Evolutionary conservation across 2,329 filamentous ascomycete genomes (phyloP).

Genomic region (Colletotrichum neosansevieriae): DNA sequence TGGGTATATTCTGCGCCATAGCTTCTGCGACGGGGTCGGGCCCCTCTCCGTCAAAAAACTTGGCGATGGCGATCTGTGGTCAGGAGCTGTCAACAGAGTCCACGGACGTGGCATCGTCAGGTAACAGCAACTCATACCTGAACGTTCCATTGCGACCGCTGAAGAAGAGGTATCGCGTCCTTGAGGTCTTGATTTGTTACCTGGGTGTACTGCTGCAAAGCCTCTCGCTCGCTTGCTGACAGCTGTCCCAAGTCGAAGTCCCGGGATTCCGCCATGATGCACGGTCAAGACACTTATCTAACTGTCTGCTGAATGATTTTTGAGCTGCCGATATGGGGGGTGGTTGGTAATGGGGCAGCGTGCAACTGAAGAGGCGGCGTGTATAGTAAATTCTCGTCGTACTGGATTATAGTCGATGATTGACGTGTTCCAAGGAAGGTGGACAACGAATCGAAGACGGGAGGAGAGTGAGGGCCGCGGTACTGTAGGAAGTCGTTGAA

Average conservation of each 20-base stretch:
- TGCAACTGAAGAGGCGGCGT: too few relatives aligned
- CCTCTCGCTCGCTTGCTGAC: constrained; percentile 81
- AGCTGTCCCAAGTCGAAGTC: constrained; percentile 76
- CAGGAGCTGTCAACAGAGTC: constrained; percentile 1
- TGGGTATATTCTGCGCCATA: constrained; percentile 71
- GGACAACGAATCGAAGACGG: background rate
- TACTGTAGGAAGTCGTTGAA: background rate
- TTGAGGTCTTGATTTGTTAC: constrained; percentile 86
- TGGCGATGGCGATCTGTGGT: constrained; percentile 87
- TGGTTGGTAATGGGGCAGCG: background rate
- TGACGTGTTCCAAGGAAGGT: too few relatives aligned
- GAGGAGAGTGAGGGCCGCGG: too few relatives aligned
- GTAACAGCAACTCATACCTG: constrained; percentile 66
- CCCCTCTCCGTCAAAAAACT: constrained; percentile 97
- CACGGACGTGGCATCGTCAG: background rate
- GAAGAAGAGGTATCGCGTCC: constrained; percentile 82
- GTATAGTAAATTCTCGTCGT: too few relatives aligned
- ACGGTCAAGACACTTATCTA: too few relatives aligned
- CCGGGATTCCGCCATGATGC: constrained; percentile 54
- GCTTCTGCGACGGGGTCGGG: constrained; percentile 85
- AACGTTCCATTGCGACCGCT: constrained; percentile 95
- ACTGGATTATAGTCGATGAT: too few relatives aligned
- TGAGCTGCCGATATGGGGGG: constrained; percentile 17
- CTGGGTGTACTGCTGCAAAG: constrained; percentile 87
- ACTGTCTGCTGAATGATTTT: background rate